Conservation (phyloP, 345 rosid species). For the Salix caprea region DNA sequence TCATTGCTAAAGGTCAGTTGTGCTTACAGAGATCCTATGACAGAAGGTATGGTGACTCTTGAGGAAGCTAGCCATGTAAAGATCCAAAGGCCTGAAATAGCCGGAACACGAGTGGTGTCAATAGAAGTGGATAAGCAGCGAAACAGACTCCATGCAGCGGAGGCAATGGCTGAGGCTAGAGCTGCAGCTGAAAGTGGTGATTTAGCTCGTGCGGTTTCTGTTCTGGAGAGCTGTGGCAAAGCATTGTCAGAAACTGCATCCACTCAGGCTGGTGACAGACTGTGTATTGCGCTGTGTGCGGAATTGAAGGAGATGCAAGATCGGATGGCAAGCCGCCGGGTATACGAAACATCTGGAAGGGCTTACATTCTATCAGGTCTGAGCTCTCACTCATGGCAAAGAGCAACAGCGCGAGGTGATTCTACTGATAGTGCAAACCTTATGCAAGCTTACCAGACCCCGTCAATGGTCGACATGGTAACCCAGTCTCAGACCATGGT, state of each 20-base stretch:
- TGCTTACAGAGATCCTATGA: slow-evolving; percentile 61
- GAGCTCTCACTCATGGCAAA: slow-evolving; percentile 96
- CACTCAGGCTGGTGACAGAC: slow-evolving; percentile 58
- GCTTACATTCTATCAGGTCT: slow-evolving; percentile 92
- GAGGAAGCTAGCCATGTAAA: slow-evolving; percentile 39
- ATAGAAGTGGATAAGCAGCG: slow-evolving; percentile 86
- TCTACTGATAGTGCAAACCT: slow-evolving; percentile 73
- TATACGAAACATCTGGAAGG: slow-evolving; percentile 82
- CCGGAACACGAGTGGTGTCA: slow-evolving; percentile 45
- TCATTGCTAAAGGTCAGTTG: slow-evolving; percentile 63
- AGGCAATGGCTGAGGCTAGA: slow-evolving; percentile 80
- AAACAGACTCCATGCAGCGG: slow-evolving; percentile 75
- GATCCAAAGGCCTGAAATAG: slow-evolving; percentile 53
- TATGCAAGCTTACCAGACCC: slow-evolving; percentile 75
- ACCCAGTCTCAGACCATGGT: slow-evolving; percentile 63
- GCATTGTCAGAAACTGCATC: slow-evolving; percentile 56
- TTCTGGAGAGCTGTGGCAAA: slow-evolving; percentile 56
- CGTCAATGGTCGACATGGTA: slow-evolving; percentile 91
- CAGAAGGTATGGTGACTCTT: slow-evolving; percentile 47
- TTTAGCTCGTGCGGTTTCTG: slow-evolving; percentile 53
- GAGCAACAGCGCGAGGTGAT: slow-evolving; percentile 97
- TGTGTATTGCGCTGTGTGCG: slow-evolving; percentile 63
- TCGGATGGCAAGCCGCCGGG: slow-evolving; percentile 82
- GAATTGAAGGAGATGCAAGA: slow-evolving; percentile 96
- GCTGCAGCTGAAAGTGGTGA: slow-evolving; percentile 72